phyloP scores from a whole-genome alignment of 2,329 filamentous ascomycete species.

The Dactylonectria estremocensis region DNA sequence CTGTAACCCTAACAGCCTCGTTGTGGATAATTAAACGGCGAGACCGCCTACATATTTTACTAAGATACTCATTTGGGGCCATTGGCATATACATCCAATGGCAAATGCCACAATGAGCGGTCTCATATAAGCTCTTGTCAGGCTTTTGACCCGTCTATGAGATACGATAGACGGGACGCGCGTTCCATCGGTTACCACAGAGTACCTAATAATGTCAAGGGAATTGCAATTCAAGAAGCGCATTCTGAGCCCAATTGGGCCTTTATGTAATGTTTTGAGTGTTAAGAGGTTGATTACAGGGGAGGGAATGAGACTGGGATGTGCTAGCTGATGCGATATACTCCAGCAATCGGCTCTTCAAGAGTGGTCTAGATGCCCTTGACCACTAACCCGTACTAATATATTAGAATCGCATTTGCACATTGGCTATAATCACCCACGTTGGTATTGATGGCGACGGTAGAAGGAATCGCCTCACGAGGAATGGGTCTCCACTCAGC shows the following conservation, averaged over 20 bases:
- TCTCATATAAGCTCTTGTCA: slow-evolving; percentile 14
- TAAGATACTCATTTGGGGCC: slow-evolving; percentile 30
- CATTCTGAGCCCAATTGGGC: slow-evolving; percentile 23
- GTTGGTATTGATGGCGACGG: not conserved
- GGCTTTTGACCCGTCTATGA: slow-evolving; percentile 6
- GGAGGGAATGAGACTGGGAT: slow-evolving; percentile 13
- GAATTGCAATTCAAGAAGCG: slow-evolving; percentile 25
- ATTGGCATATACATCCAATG: slow-evolving; percentile 36
- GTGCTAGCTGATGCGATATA: slow-evolving; percentile 23
- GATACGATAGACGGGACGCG: slow-evolving; percentile 1
- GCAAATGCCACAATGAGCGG: slow-evolving; percentile 1
- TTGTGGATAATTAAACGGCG: slow-evolving; percentile 6
- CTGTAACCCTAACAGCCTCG: slow-evolving; percentile 21
- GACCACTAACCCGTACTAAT: no score
- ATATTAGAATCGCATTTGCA: no score
- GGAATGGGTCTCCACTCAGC: slow-evolving; percentile 26
- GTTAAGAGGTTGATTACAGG: slow-evolving; percentile 21
- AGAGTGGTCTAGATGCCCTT: no score
- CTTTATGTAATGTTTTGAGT: slow-evolving; percentile 1
- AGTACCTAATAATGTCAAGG: slow-evolving; percentile 23
- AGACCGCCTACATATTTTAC: slow-evolving; percentile 26
- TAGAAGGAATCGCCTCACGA: slow-evolving; percentile 4
- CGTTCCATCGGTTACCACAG: slow-evolving; percentile 18
- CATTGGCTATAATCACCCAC: no score
- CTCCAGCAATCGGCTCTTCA: no score